Evolutionary conservation across 306 rosid genomes (phyloP), one percentile per base, ranked within the genome.

Genomic region (Prunus padus): DNA sequence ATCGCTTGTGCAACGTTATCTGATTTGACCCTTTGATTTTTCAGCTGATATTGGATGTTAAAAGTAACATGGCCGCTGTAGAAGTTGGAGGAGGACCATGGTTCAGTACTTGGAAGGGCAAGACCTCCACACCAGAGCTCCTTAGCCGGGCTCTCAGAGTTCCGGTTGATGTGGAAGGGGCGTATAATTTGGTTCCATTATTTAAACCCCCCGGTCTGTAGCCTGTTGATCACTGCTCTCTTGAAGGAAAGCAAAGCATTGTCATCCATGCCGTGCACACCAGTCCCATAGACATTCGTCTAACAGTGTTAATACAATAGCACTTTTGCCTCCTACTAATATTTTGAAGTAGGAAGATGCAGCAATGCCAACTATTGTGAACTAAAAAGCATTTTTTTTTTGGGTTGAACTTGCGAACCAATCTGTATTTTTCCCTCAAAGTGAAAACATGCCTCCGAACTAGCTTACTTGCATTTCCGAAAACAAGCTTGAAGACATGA

Each of bases 31-130:
- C 60, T 57, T 13, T 26, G 20, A 77, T 70, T 74, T 76, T 72
- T 76, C 86, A 94, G 98, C 79, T 78, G 4, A 81, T 94, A 81
- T 79, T 94, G 88, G 90, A 91, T 60, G 97, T 91, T 25, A 69
- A 80, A 67, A 94, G 98, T 71, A 82, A 94, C 71, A 86, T 90
- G 96, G 98, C 94, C 15, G 96, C 93, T 18, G 23, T 90, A 54
- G 98, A 94, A 82, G 91, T 94, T 51, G 97, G 98, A 83, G 97
- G 97, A 19, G 97, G 98, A 46, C 98, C 98, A 40, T 94, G 98
- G 98, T 88, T 91, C 81, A 87, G 66, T 84, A 69, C 87, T 76
- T 94, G 97, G 98, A 94, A 89, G 83, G 98, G 91, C 15, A 76
- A 86, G 56, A 83, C 97, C 15, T 37, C 85, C 52, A 76, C 74